phyloP scores from a whole-genome alignment of 2,329 filamentous ascomycete genomes.

The Reticulascus tulasneorum region DNA sequence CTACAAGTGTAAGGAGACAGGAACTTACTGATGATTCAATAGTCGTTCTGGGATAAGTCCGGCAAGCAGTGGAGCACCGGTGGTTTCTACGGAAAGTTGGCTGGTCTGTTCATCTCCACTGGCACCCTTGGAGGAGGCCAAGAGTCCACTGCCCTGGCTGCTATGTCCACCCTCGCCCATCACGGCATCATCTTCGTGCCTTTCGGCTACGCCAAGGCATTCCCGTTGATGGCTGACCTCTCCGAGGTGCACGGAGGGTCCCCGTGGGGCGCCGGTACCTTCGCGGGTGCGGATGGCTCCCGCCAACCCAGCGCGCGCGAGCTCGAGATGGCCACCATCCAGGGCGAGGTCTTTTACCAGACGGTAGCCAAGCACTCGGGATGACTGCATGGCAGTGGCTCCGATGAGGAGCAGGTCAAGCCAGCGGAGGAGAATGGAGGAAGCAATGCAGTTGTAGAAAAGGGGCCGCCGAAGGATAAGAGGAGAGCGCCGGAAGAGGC shows the following conservation, averaged over 20 bases:
- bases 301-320: constrained; percentile 75
- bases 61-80: constrained; percentile 80
- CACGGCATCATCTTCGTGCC: constrained; percentile 98
- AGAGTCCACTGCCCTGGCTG: constrained; percentile 77
- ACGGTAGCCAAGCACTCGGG: constrained; percentile 65
- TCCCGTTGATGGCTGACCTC: constrained; percentile 66
- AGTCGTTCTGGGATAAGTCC: constrained; percentile 82
- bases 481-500: constrained; percentile 23
- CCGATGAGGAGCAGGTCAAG: constrained; percentile 21
- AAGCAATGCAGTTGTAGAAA: no score
- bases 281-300: constrained; percentile 73
- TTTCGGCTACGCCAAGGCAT: constrained; percentile 82
- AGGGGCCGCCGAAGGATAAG: constrained; percentile 2
- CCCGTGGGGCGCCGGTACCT: constrained; percentile 93
- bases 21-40: constrained; percentile 2
- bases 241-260: constrained; percentile 79
- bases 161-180: constrained; percentile 83
- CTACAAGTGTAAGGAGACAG: not conserved
- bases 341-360: constrained; percentile 84
- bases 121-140: constrained; percentile 83
- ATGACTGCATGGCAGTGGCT: constrained; percentile 70
- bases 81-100: constrained; percentile 80
- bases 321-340: constrained; percentile 71
- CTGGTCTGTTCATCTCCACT: constrained; percentile 88
- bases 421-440: constrained; percentile 18